Percentiles rank a stretch among this genome's conserved stretches.
Conservation (phyloP, 2,329 filamentous ascomycete genomes). For the Phoma herbarum region DNA sequence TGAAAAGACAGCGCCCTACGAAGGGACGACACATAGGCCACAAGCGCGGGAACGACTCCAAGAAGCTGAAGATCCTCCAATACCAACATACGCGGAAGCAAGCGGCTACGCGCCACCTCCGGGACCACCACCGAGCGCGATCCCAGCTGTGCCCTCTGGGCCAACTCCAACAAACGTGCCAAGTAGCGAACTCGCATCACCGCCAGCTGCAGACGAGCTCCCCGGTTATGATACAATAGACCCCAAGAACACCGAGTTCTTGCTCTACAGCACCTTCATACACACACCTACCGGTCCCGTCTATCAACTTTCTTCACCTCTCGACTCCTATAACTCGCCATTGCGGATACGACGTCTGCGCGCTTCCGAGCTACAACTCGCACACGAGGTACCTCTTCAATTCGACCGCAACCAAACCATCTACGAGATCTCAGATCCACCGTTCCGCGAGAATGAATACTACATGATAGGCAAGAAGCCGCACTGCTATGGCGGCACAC, state of each 20-base stretch:
- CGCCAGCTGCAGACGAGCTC: constrained; percentile 19
- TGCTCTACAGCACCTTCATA: constrained; percentile 32
- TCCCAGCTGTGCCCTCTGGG: not conserved
- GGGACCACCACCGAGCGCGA: constrained; percentile 11
- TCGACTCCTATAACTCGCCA: constrained; percentile 24
- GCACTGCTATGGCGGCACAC: constrained; percentile 23
- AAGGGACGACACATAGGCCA: constrained; percentile 16
- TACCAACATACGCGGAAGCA: constrained; percentile 22
- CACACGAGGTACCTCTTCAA: constrained; percentile 17
- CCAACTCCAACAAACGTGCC: not conserved
- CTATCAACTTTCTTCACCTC: constrained; percentile 31
- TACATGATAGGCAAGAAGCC: constrained; percentile 28
- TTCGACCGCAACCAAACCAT: constrained; percentile 27
- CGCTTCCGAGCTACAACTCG: constrained; percentile 25
- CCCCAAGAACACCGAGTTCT: constrained; percentile 27
- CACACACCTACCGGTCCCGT: constrained; percentile 26
- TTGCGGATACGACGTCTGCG: constrained; percentile 32
- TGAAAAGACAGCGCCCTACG: constrained; percentile 16
- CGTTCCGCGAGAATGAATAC: constrained; percentile 27
- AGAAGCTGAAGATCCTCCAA: constrained; percentile 14
- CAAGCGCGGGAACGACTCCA: constrained; percentile 15
- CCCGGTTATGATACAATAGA: constrained; percentile 31
- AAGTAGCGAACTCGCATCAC: constrained; percentile 2
- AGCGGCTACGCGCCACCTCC: constrained; percentile 16
- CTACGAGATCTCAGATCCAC: constrained; percentile 32